phyloP scores from a whole-genome alignment of 352 stramenopile species.

The Globisporangium irregulare region DNA sequence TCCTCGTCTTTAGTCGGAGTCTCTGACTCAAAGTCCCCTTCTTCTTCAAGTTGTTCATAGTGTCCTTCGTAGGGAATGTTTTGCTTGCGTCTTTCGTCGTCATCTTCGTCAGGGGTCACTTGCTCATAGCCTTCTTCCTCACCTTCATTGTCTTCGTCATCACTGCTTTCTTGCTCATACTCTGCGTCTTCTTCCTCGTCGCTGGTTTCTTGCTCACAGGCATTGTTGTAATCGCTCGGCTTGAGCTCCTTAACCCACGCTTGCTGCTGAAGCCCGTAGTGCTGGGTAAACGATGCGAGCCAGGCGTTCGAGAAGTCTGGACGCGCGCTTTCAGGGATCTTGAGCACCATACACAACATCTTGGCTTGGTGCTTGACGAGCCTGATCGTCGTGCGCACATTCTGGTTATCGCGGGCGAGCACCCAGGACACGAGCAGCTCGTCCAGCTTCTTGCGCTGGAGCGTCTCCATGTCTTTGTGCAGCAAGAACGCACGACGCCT shows the following conservation, averaged over 20 bases:
- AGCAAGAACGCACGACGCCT: neutral
- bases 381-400: slow-evolving; percentile 22
- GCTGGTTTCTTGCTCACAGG: neutral
- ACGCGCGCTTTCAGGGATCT: slow-evolving; percentile 20
- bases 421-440: slow-evolving; percentile 43
- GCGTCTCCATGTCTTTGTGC: slow-evolving; percentile 8
- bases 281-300: slow-evolving; percentile 51
- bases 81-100: no score
- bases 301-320: slow-evolving; percentile 61
- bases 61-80: no score
- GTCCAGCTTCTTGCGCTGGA: slow-evolving; percentile 51
- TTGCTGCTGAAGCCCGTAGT: slow-evolving; percentile 22
- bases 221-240: no score
- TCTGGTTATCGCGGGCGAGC: slow-evolving; percentile 26
- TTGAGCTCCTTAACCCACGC: no score
- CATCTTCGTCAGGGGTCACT: no score
- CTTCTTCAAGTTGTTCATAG: neutral
- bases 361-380: slow-evolving; percentile 37
- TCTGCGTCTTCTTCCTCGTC: neutral
- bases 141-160: neutral
- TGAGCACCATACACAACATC: slow-evolving; percentile 32
- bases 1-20: no score
- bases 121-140: neutral
- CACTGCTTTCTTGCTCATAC: neutral
- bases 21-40: neutral